A percentile compares a stretch with the other conserved stretches of the same genome.
Conservation (phyloP, 2,329 filamentous ascomycete genomes). For the Sporothrix euskadiensis region DNA sequence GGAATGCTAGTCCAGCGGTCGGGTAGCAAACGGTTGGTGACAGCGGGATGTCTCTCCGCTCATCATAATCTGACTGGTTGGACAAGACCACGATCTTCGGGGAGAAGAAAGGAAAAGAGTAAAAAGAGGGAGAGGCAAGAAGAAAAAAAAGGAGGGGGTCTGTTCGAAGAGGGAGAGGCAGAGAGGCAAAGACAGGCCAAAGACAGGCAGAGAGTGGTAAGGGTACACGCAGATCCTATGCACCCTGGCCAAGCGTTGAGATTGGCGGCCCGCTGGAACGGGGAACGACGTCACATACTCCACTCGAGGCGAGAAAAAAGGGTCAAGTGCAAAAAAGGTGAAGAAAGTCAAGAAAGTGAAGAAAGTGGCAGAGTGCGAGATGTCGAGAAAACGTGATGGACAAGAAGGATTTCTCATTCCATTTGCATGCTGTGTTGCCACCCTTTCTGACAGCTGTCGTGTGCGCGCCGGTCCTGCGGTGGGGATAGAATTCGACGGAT, state of each 20-base stretch:
- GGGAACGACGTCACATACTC: conserved; percentile 29
- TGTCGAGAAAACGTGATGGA: neutral
- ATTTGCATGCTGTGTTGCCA: neutral
- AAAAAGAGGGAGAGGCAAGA: neutral
- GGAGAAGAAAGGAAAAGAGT: neutral
- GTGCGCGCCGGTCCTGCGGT: conserved; percentile 5
- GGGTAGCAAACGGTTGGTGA: conserved; percentile 18
- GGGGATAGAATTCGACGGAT: too few species aligned
- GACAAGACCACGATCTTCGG: conserved; percentile 18
- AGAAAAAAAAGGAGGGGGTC: conserved; percentile 1
- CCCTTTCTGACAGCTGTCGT: conserved; percentile 16
- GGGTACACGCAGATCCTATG: conserved; percentile 20
- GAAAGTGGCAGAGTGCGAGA: neutral
- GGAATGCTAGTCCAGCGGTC: neutral
- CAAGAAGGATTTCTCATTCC: neutral
- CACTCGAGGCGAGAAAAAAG: conserved; percentile 22
- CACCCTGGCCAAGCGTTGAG: conserved; percentile 17
- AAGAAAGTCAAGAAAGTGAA: neutral
- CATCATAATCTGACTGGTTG: conserved; percentile 27
- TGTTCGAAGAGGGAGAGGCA: conserved; percentile 12
- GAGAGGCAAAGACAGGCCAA: neutral
- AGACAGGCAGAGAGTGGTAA: too few species aligned
- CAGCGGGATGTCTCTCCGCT: conserved; percentile 14
- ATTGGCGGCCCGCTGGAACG: conserved; percentile 28
- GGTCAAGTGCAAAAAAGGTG: neutral